Conservation (phyloP, 2,329 filamentous ascomycete genomes). For the Cordyceps cateniannulata region DNA sequence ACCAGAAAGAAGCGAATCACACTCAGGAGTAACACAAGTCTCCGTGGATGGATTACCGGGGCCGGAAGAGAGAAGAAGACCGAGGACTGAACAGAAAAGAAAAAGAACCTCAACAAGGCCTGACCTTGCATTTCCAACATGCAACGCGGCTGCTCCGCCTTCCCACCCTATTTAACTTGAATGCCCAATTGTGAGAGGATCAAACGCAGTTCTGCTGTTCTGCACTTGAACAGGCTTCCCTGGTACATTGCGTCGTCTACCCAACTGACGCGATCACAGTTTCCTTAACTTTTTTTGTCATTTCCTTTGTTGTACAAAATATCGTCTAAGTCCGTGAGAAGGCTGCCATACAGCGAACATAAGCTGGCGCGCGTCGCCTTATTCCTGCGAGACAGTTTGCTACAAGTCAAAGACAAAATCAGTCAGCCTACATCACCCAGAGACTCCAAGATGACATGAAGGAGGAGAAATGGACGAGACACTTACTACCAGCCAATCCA, state of each 20-base stretch:
- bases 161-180: no score
- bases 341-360: neutral
- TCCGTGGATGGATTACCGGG: no score
- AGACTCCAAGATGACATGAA: slow-evolving; percentile 8
- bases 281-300: neutral
- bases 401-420: slow-evolving; percentile 9
- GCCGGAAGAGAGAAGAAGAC: no score
- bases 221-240: neutral
- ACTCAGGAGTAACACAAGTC: no score
- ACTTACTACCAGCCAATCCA: slow-evolving; percentile 95
- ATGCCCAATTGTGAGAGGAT: no score
- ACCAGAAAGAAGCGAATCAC: no score
- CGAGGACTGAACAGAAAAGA: no score
- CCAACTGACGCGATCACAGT: slow-evolving; percentile 20
- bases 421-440: neutral
- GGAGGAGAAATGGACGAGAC: neutral
- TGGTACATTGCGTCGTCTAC: slow-evolving; percentile 18
- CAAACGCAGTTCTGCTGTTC: no score
- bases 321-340: neutral
- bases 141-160: no score
- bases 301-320: neutral
- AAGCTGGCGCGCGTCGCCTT: neutral
- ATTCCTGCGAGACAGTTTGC: slow-evolving; percentile 27
- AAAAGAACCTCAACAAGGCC: no score
- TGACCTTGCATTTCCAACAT: no score